phyloP scores from a whole-genome alignment of 1,284 basidiomycete genomes.

The Coniferiporia sulphurascens region DNA sequence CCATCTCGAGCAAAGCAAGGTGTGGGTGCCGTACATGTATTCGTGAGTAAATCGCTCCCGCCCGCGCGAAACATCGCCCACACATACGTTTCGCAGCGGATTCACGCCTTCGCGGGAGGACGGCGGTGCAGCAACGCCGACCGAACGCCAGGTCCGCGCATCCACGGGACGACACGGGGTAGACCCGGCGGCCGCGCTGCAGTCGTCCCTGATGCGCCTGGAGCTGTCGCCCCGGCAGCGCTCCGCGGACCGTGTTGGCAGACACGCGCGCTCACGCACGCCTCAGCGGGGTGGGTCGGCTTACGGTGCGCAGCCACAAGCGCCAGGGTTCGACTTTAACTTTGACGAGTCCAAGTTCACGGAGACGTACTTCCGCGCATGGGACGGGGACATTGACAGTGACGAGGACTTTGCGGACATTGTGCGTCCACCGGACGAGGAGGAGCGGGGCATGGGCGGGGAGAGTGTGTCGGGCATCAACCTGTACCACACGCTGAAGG shows the following conservation, averaged over 20 bases:
- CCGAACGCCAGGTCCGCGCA: conserved; percentile 11
- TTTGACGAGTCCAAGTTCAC: conserved; percentile 19
- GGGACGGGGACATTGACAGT: conserved; percentile 19
- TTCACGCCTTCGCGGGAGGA: conserved; percentile 19
- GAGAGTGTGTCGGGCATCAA: conserved; percentile 7
- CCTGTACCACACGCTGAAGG: conserved; percentile 16
- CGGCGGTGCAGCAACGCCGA: conserved; percentile 14
- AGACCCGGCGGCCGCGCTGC: conserved; percentile 3
- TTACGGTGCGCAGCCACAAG: background rate
- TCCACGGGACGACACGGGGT: background rate
- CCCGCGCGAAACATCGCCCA: background rate
- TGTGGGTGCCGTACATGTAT: conserved; percentile 19
- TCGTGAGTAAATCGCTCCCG: conserved; percentile 11
- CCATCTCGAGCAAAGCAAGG: conserved; percentile 16
- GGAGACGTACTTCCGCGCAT: conserved; percentile 16
- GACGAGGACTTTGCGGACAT: conserved; percentile 18
- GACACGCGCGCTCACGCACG: conserved; percentile 12
- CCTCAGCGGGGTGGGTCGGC: conserved; percentile 9
- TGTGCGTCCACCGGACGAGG: conserved; percentile 12
- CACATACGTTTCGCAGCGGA: conserved; percentile 4
- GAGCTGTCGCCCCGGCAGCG: conserved; percentile 12
- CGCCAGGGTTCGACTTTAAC: conserved; percentile 13
- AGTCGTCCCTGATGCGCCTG: conserved; percentile 10
- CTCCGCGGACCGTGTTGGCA: background rate
- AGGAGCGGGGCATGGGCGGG: background rate